Percentiles rank a stretch among this genome's conserved stretches.
phyloP scores from a whole-genome alignment of 495 filamentous ascomycete species.

The Xylaria flabelliformis region DNA sequence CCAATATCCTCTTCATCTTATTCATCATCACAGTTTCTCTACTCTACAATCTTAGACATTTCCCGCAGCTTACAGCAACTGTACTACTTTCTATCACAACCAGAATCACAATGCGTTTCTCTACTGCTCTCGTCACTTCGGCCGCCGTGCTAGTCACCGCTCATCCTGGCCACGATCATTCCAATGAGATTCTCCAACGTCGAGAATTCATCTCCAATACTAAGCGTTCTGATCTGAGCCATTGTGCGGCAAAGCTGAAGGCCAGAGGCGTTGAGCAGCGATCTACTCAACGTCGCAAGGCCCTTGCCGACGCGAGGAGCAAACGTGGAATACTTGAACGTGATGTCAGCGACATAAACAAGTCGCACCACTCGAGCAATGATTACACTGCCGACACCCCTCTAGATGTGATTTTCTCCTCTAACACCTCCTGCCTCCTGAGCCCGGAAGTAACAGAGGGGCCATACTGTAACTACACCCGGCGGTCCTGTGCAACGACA shows the following conservation, averaged over 20 bases:
- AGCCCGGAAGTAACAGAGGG: conserved; percentile 63
- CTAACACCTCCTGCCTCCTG: conserved; percentile 59
- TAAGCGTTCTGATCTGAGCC: conserved; percentile 48
- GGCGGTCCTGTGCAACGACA: background rate
- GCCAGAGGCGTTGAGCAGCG: conserved; percentile 3
- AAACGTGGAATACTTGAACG: conserved; percentile 30
- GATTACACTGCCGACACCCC: conserved; percentile 52
- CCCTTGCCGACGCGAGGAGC: conserved; percentile 6
- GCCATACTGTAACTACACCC: conserved; percentile 53
- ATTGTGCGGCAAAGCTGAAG: conserved; percentile 53
- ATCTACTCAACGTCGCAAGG: background rate
- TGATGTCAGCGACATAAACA: conserved; percentile 22
- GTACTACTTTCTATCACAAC: background rate
- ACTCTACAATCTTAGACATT: background rate
- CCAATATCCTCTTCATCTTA: background rate
- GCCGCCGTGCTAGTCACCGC: conserved; percentile 32
- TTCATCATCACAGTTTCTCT: background rate
- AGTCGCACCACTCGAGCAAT: conserved; percentile 38
- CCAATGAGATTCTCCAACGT: conserved; percentile 52
- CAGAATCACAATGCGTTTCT: conserved; percentile 17
- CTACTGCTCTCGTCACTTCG: background rate
- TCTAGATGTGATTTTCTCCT: conserved; percentile 55
- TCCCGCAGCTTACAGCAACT: background rate
- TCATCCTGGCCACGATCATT: conserved; percentile 55
- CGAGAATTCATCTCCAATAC: conserved; percentile 45